These are phyloP conservation scores for Friedmanniomyces simplex DNA, from an alignment of 495 filamentous ascomycete species.

Conservation along the genomic window DNA sequence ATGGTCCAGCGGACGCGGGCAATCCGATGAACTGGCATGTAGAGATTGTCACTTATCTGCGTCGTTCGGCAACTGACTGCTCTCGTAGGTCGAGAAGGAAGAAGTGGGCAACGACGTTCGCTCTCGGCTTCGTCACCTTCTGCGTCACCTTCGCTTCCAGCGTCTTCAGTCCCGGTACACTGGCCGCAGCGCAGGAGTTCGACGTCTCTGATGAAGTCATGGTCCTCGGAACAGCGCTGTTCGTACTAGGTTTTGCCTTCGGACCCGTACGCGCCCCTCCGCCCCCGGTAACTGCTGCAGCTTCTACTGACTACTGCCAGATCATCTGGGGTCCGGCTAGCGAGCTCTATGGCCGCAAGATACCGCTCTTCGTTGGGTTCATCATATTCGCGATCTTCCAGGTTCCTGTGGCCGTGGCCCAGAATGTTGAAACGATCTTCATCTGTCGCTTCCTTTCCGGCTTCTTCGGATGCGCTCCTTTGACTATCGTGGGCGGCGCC, in stretches of 20 bases:
- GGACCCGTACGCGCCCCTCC: not conserved
- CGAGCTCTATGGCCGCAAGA: slow-evolving; percentile 40
- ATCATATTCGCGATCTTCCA: slow-evolving; percentile 49
- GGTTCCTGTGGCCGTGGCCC: slow-evolving; percentile 50
- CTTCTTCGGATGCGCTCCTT: slow-evolving; percentile 51
- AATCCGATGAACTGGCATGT: not conserved
- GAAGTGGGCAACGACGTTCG: not conserved
- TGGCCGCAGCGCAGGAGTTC: slow-evolving; percentile 37
- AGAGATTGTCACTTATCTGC: too few species aligned
- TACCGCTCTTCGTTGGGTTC: slow-evolving; percentile 45
- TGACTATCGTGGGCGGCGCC: slow-evolving; percentile 51
- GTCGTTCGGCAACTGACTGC: too few species aligned
- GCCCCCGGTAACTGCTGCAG: too few species aligned
- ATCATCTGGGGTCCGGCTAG: not conserved
- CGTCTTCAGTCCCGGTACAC: slow-evolving; percentile 44
- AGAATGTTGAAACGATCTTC: slow-evolving; percentile 49
- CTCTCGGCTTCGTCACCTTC: slow-evolving; percentile 38
- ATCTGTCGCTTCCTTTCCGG: slow-evolving; percentile 54
- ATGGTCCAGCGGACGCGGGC: not conserved
- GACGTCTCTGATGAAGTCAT: slow-evolving; percentile 39
- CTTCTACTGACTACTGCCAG: not conserved
- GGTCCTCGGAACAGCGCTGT: slow-evolving; percentile 42
- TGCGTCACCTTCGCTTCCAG: slow-evolving; percentile 47
- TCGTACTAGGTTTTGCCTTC: slow-evolving; percentile 35
- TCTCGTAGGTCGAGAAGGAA: not conserved